A percentile compares a stretch with the other conserved stretches of the same genome.
These are phyloP conservation scores for Neobulgaria alba DNA, from an alignment of 2,329 filamentous ascomycete species.

Conservation along the genomic window DNA sequence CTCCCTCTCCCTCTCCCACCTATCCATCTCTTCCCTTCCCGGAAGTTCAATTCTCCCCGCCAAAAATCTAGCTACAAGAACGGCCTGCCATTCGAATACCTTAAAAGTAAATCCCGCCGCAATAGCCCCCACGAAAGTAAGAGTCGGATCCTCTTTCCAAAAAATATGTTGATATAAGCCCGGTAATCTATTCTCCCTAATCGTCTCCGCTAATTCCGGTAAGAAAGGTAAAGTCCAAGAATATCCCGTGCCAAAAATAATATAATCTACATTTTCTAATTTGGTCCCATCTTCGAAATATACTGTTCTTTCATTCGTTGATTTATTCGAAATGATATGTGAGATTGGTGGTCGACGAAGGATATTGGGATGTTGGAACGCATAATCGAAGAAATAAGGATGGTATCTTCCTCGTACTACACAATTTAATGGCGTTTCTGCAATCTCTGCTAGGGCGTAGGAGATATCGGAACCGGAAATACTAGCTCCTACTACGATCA, in stretches of 20 bases:
- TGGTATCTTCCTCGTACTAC: slow-evolving; percentile 45
- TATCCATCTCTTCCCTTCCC: slow-evolving; percentile 36
- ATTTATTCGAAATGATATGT: slow-evolving; percentile 30
- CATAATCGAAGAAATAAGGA: slow-evolving; percentile 48
- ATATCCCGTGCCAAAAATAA: slow-evolving; percentile 62
- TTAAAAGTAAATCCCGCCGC: slow-evolving; percentile 55
- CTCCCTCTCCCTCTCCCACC: slow-evolving; percentile 51
- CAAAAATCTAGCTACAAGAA: slow-evolving; percentile 49
- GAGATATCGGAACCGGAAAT: slow-evolving; percentile 57
- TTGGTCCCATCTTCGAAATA: slow-evolving; percentile 47
- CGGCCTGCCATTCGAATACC: slow-evolving; percentile 61
- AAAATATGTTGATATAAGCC: slow-evolving; percentile 51
- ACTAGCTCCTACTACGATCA: slow-evolving; percentile 55
- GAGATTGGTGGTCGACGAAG: slow-evolving; percentile 39
- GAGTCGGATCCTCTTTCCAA: slow-evolving; percentile 42
- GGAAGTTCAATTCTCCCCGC: slow-evolving; percentile 46
- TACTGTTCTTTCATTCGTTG: slow-evolving; percentile 34
- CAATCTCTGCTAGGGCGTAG: slow-evolving; percentile 40
- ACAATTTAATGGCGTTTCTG: slow-evolving; percentile 40
- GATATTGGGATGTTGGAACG: slow-evolving; percentile 51
- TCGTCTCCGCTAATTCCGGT: slow-evolving; percentile 34
- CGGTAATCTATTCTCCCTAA: slow-evolving; percentile 46
- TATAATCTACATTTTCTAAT: slow-evolving; percentile 46
- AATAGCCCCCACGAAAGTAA: slow-evolving; percentile 51
- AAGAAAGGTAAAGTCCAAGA: slow-evolving; percentile 56